Percentiles rank a stretch among this genome's conserved stretches.
phyloP scores from a whole-genome alignment of 345 rosid genomes.

The Zanthoxylum bungeanum region DNA sequence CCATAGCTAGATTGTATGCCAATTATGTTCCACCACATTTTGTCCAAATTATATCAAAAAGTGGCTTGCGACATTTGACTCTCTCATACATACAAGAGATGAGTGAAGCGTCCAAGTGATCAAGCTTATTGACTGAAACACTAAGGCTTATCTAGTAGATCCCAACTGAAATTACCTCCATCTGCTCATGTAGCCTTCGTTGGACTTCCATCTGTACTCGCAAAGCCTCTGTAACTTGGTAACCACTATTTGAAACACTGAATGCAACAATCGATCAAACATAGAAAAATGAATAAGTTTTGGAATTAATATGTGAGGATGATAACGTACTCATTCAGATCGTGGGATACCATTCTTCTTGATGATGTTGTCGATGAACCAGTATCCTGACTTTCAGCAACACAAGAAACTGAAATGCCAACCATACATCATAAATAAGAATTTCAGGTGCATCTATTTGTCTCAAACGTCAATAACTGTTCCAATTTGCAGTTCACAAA shows the following conservation, averaged over 20 bases:
- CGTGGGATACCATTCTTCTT: slow-evolving; percentile 60
- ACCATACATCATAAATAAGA: slow-evolving; percentile 13
- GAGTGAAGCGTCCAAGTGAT: too few relatives aligned
- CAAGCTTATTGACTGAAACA: neutral
- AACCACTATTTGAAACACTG: slow-evolving; percentile 52
- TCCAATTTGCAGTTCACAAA: too few relatives aligned
- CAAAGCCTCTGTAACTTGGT: slow-evolving; percentile 87
- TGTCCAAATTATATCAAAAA: neutral
- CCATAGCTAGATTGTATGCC: neutral
- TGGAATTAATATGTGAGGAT: slow-evolving; percentile 8
- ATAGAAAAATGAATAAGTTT: slow-evolving; percentile 4
- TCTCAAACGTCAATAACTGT: neutral
- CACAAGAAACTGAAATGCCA: slow-evolving; percentile 51
- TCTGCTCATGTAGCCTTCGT: slow-evolving; percentile 82
- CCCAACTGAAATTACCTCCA: too few relatives aligned
- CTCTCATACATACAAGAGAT: too few relatives aligned
- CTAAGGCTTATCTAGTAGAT: too few relatives aligned
- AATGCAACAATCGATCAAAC: slow-evolving; percentile 10
- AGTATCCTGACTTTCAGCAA: slow-evolving; percentile 86
- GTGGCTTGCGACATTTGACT: too few relatives aligned
- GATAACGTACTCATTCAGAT: slow-evolving; percentile 67
- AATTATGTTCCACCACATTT: neutral
- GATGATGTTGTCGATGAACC: slow-evolving; percentile 69
- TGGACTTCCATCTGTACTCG: slow-evolving; percentile 98
- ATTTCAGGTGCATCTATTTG: slow-evolving; percentile 8